Evolutionary conservation across 108 stramenopile genomes (phyloP).

Genomic region (Tribonema minus): DNA sequence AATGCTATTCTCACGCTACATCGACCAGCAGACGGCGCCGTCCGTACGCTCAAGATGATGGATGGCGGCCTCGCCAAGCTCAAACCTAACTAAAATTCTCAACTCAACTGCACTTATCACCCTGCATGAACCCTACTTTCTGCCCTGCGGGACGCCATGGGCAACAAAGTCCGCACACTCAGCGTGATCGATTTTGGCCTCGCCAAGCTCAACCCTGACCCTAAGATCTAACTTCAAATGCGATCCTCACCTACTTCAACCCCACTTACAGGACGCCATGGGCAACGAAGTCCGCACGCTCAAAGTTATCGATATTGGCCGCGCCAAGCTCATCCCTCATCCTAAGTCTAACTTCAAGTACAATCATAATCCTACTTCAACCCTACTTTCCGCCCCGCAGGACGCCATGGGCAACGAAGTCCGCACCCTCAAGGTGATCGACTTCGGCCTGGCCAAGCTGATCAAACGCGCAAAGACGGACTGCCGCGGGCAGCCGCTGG

Average conservation of each 20-base stretch:
- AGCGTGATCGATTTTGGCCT: constrained; percentile 95
- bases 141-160: constrained; percentile 43
- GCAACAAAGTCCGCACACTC: constrained; percentile 77
- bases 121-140: too few species aligned
- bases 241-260: too few species aligned
- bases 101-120: too few species aligned
- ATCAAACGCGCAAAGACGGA: neutral
- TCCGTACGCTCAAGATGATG: constrained; percentile 81
- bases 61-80: constrained; percentile 90
- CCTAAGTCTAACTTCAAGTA: too few species aligned
- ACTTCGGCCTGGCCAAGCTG: constrained; percentile 88
- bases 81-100: too few species aligned
- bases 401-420: constrained; percentile 69
- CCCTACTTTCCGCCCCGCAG: too few species aligned
- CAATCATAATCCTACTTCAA: too few species aligned
- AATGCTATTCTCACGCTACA: too few species aligned
- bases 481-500: neutral
- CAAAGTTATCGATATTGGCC: constrained; percentile 90
- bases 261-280: constrained; percentile 24
- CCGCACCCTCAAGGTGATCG: constrained; percentile 82
- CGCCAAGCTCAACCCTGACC: too few species aligned
- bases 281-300: constrained; percentile 80
- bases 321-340: constrained; percentile 82
- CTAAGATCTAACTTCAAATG: too few species aligned
- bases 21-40: constrained; percentile 65